A percentile compares a stretch with the other conserved stretches of the same genome.
phyloP scores from a whole-genome alignment of 768 basidiomycete species.

The Sistotremastrum niveocremeum region DNA sequence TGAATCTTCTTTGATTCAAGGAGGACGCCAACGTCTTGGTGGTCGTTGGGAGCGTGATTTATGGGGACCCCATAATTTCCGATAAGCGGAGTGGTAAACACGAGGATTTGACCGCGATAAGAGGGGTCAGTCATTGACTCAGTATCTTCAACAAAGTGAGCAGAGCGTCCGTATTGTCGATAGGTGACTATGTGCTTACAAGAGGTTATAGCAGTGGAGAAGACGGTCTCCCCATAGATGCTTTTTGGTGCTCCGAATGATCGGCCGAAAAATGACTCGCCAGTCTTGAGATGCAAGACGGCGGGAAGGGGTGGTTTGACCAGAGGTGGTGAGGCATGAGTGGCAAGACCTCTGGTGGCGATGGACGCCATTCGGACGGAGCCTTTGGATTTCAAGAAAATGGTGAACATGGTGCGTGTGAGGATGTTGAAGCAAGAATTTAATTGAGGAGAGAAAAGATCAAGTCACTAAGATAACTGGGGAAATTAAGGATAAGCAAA shows the following conservation, averaged over 20 bases:
- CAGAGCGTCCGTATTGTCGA: conserved; percentile 5
- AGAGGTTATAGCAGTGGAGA: conserved; percentile 96
- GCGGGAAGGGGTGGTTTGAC: conserved; percentile 43
- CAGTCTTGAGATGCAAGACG: conserved; percentile 81
- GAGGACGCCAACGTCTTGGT: conserved; percentile 69
- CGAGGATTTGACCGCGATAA: conserved; percentile 94
- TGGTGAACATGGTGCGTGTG: conserved; percentile 36
- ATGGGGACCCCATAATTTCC: conserved; percentile 95
- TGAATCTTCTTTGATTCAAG: conserved; percentile 86
- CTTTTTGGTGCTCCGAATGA: conserved; percentile 83
- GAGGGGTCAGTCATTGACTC: conserved; percentile 99
- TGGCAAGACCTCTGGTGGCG: conserved; percentile 40
- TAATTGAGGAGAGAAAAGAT: conserved; percentile 59
- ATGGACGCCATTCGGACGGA: conserved; percentile 18
- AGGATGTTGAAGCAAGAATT: conserved; percentile 21
- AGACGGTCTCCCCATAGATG: conserved; percentile 93
- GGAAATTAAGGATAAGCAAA: conserved; percentile 8
- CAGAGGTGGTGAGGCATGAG: conserved; percentile 33
- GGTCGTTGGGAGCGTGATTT: conserved; percentile 61
- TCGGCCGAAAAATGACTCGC: conserved; percentile 81
- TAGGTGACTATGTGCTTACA: conserved; percentile 38
- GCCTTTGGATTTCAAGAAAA: conserved; percentile 32
- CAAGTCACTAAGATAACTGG: conserved; percentile 81
- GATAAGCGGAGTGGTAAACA: conserved; percentile 96
- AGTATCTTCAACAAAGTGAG: conserved; percentile 51